phyloP scores from a whole-genome alignment of 2,329 filamentous ascomycete genomes.

The Chrysosporium keratinophilum region DNA sequence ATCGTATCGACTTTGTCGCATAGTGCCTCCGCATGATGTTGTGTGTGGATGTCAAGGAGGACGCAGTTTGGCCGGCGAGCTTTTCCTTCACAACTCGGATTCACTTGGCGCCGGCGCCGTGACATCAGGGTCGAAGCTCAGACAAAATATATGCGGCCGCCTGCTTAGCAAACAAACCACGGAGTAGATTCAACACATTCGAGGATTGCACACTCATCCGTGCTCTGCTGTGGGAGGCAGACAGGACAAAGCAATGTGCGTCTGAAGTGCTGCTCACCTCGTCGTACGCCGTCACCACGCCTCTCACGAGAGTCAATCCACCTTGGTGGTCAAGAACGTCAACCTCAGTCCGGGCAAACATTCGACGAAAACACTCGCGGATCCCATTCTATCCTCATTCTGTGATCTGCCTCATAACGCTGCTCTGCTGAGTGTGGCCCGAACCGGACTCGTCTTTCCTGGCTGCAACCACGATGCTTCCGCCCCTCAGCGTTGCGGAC shows the following conservation, averaged over 20 bases:
- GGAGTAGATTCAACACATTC: neutral
- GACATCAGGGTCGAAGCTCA: slow-evolving; percentile 1
- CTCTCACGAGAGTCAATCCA: neutral
- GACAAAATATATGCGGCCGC: neutral
- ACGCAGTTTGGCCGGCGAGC: neutral
- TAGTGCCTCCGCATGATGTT: neutral
- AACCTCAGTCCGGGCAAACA: neutral
- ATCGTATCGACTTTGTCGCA: neutral
- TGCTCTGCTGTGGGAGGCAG: no score
- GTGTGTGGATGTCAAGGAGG: neutral
- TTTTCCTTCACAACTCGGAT: neutral
- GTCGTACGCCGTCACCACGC: neutral
- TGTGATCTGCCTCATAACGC: no score
- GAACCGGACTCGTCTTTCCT: neutral
- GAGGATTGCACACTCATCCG: neutral
- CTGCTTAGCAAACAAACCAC: neutral
- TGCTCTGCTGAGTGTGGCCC: no score
- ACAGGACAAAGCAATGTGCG: no score
- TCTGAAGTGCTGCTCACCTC: no score
- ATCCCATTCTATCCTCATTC: no score
- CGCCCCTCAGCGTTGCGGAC: slow-evolving; percentile 63
- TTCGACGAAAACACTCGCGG: neutral
- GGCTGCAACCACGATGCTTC: slow-evolving; percentile 23
- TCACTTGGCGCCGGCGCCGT: slow-evolving; percentile 5
- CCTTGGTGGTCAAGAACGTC: neutral